Evolutionary conservation across 1,284 basidiomycete species (phyloP), one percentile per base, ranked within the genome.

Genomic region (Microbotryum saponariae): DNA sequence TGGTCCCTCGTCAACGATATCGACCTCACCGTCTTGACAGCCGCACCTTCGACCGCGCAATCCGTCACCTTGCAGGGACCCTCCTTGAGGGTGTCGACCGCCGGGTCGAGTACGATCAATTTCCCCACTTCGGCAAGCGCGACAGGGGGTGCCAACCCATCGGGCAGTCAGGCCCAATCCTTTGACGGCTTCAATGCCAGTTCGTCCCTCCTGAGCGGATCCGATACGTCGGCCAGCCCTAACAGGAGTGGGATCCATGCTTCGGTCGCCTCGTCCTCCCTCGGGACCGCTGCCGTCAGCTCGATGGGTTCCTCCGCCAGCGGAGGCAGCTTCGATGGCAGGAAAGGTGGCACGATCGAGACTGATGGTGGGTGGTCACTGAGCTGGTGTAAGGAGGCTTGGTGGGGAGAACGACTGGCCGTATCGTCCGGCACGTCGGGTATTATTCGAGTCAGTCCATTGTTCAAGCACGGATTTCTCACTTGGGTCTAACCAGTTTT

Each of bases 331-430:
- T 8, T 50, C 53, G 46, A 51, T 23, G n/a, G 56, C n/a, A 6
- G 60, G 33, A 50, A 60, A 47, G 6, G 57, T 33, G 59, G 62
- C 18, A 57, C 65, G 25, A 37, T 68, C 51, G 74, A 77, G 74
- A 89, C 89, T 1, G 86, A 89, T 63, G 91, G 91, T 10, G 92
- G 89, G 0, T 96, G 91, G 90, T 86, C 85, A 63, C 75, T 97
- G 51, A 87, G 86, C 23, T 97, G 91, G 91, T 96, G 91, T 75
- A 89, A 89, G 72, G 92, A 97, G 70, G 81, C 82, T 63, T 93
- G 91, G 76, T 93, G 91, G 90, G 91, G 92, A 1, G 88, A 91
- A 72, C 74, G 93, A 27, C 78, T 96, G 50, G 90, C 88, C 16
- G 84, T 83, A 0, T 83, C 84, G 2, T 82, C 82, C 56, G 91